Conservation (phyloP, 768 basidiomycete genomes). For the Chalciporus piperatus region DNA sequence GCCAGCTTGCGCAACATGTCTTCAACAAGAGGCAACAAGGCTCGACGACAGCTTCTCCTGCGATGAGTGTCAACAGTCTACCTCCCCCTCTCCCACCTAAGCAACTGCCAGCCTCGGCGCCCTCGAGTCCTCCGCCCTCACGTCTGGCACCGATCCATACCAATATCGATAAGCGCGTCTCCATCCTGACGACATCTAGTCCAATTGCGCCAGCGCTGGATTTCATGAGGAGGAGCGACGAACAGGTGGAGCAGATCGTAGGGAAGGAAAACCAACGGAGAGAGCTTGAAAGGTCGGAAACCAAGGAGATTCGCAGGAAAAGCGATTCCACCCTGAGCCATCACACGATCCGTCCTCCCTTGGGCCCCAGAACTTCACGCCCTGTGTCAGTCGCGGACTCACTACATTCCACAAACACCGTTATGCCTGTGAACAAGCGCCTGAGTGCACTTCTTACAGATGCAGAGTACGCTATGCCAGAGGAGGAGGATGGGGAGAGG, state of each 20-base stretch:
- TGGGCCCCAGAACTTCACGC: conserved; percentile 53
- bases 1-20: conserved; percentile 46
- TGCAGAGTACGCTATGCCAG: conserved; percentile 62
- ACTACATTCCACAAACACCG: conserved; percentile 67
- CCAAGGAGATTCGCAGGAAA: conserved; percentile 75
- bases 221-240: conserved; percentile 45
- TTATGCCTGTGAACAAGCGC: conserved; percentile 65
- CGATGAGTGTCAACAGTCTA: conserved; percentile 27
- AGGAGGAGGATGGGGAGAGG: conserved; percentile 44
- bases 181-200: conserved; percentile 51
- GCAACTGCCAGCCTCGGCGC: conserved; percentile 18
- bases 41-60: conserved; percentile 31
- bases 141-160: conserved; percentile 22
- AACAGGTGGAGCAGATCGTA: conserved; percentile 22
- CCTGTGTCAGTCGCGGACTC: conserved; percentile 81
- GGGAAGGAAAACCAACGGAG: conserved; percentile 28
- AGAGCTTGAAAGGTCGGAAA: conserved; percentile 36
- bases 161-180: conserved; percentile 39
- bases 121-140: conserved; percentile 17
- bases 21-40: conserved; percentile 37
- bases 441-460: conserved; percentile 67
- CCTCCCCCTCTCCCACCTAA: conserved; percentile 41
- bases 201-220: conserved; percentile 59
- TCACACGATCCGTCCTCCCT: conserved; percentile 61
- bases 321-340: conserved; percentile 82